These are phyloP conservation scores for Phytophthora nicotianae DNA, from an alignment of 352 stramenopile species.

Conservation along the genomic window DNA sequence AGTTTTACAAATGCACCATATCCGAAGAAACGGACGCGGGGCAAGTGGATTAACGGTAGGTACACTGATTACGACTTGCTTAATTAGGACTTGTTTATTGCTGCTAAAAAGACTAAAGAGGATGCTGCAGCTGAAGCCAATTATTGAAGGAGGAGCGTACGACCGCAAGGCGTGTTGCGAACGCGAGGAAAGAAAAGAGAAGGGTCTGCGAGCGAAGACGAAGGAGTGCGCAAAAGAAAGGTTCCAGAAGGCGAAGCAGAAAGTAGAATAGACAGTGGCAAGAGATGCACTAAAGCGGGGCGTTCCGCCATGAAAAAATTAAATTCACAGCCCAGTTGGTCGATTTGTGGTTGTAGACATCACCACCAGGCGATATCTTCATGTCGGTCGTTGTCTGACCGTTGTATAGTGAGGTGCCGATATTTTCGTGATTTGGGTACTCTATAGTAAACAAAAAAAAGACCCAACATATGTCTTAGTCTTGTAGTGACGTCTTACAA, in stretches of 20 bases:
- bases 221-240: background rate
- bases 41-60: background rate
- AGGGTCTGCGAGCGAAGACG: background rate
- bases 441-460: background rate
- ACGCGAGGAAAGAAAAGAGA: background rate
- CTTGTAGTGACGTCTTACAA: background rate
- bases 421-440: background rate
- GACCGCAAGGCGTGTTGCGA: background rate
- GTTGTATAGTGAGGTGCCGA: background rate
- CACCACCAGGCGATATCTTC: background rate
- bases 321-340: background rate
- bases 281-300: no score
- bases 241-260: background rate
- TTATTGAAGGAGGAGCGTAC: background rate
- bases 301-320: no score
- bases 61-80: background rate
- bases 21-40: background rate
- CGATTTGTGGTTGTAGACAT: background rate
- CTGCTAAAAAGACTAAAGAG: background rate
- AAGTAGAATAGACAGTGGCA: background rate
- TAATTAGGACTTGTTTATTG: background rate
- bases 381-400: background rate
- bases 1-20: background rate
- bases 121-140: background rate
- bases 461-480: background rate